These are phyloP conservation scores for Ogataea minuta DNA, from an alignment of 805 yeast species.

Conservation along the genomic window DNA sequence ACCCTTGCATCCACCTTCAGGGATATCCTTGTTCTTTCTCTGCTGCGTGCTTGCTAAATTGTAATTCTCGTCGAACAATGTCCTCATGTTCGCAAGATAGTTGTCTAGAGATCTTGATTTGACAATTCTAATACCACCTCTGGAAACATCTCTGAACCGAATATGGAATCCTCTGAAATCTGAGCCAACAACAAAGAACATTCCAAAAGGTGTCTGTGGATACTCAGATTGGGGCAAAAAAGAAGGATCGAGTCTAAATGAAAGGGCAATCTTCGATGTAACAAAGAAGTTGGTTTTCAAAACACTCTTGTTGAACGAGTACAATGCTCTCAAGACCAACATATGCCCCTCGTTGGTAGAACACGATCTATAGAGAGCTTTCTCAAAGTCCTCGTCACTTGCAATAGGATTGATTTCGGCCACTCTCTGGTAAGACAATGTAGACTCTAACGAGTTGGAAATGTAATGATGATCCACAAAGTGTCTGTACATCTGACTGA, in stretches of 20 bases:
- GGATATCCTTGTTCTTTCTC: slow-evolving; percentile 94
- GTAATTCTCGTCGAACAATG: slow-evolving; percentile 93
- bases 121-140: slow-evolving; percentile 98
- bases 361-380: slow-evolving; percentile 61
- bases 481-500: slow-evolving; percentile 81
- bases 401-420: slow-evolving; percentile 74
- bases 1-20: slow-evolving; percentile 99
- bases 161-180: slow-evolving; percentile 98
- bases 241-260: slow-evolving; percentile 85
- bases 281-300: slow-evolving; percentile 92
- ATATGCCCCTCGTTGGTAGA: slow-evolving; percentile 80
- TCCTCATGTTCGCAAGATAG: slow-evolving; percentile 78
- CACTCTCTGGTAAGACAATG: slow-evolving; percentile 84
- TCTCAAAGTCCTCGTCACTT: slow-evolving; percentile 70
- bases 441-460: slow-evolving; percentile 65
- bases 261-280: slow-evolving; percentile 91
- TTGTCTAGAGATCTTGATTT: slow-evolving; percentile 83
- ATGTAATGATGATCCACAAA: slow-evolving; percentile 90
- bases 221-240: slow-evolving; percentile 84
- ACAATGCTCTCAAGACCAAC: slow-evolving; percentile 76
- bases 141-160: slow-evolving; percentile 93
- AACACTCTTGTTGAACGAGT: slow-evolving; percentile 79
- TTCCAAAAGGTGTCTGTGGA: slow-evolving; percentile 90
- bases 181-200: slow-evolving; percentile 93
- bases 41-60: slow-evolving; percentile 95